Percentiles rank a stretch among this genome's conserved stretches.
phyloP scores from a whole-genome alignment of 345 rosid genomes.

The Lepidium africanum region DNA sequence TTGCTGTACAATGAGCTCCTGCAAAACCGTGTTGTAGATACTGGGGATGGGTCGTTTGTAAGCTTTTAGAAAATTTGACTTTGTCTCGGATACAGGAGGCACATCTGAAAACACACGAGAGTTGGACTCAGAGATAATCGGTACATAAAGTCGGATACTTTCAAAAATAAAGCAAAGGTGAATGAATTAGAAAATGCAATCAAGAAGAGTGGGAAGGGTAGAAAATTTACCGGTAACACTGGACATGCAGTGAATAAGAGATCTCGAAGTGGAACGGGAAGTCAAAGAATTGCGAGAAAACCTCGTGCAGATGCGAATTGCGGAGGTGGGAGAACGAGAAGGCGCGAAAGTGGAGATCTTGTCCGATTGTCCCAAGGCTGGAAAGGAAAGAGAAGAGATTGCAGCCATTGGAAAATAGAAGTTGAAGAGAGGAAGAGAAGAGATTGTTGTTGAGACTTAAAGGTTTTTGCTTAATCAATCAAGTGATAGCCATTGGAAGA shows the following conservation, averaged over 20 bases:
- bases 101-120: conserved; percentile 36
- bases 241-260: conserved; percentile 62
- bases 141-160: not conserved
- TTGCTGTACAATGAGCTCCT: conserved; percentile 92
- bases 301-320: conserved; percentile 25
- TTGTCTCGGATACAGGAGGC: conserved; percentile 88
- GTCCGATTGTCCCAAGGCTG: conserved; percentile 50
- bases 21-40: conserved; percentile 75
- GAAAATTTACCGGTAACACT: conserved; percentile 39
- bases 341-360: conserved; percentile 31
- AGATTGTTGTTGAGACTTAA: not conserved
- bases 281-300: conserved; percentile 31
- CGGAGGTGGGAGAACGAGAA: conserved; percentile 32
- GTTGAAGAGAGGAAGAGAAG: not conserved
- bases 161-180: not conserved
- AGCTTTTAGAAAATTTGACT: conserved; percentile 65
- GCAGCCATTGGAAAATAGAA: conserved; percentile 42
- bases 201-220: not conserved
- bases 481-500: conserved; percentile 19
- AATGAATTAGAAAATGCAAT: not conserved
- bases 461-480: not conserved
- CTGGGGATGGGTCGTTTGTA: conserved; percentile 92
- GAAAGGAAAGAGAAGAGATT: conserved; percentile 58
- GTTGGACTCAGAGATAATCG: not conserved
- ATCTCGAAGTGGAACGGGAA: conserved; percentile 36